phyloP scores from a whole-genome alignment of 495 filamentous ascomycete genomes.

The Hypomontagnella submonticulosa region DNA sequence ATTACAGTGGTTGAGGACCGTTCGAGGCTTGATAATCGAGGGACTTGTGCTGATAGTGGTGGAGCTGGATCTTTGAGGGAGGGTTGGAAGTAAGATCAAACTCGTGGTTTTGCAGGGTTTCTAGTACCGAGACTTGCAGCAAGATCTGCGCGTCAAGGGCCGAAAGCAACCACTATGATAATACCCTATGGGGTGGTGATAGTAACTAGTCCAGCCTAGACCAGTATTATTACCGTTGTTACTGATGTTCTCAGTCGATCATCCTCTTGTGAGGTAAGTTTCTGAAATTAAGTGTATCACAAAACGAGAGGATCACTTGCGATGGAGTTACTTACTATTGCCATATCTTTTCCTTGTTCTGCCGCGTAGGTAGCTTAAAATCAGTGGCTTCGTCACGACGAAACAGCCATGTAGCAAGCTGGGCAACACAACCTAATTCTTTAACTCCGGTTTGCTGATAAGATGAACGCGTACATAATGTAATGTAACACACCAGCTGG shows the following conservation, averaged over 20 bases:
- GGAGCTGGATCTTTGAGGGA: slow-evolving; percentile 17
- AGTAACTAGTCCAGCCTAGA: slow-evolving; percentile 3
- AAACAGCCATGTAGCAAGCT: slow-evolving; percentile 9
- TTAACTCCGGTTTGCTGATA: slow-evolving; percentile 37
- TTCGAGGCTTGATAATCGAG: slow-evolving; percentile 37
- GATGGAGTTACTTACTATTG: slow-evolving; percentile 2
- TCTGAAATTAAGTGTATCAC: slow-evolving; percentile 1
- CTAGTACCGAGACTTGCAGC: slow-evolving; percentile 46
- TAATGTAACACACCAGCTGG: slow-evolving; percentile 8
- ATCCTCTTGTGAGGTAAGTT: slow-evolving; percentile 15
- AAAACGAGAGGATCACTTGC: slow-evolving; percentile 6
- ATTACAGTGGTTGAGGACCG: slow-evolving; percentile 24
- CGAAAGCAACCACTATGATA: slow-evolving; percentile 33
- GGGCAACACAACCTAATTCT: slow-evolving; percentile 3
- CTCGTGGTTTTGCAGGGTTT: slow-evolving; percentile 39
- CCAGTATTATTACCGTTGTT: slow-evolving; percentile 1
- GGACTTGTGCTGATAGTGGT: slow-evolving; percentile 23
- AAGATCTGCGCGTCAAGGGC: slow-evolving; percentile 43
- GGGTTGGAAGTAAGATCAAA: slow-evolving; percentile 38
- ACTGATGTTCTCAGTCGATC: slow-evolving; percentile 7
- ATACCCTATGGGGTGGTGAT: slow-evolving; percentile 25
- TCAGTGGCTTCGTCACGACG: slow-evolving; percentile 11
- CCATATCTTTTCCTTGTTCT: not conserved
- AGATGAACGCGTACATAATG: slow-evolving; percentile 27
- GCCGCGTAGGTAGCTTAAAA: slow-evolving; percentile 4